Conservation (phyloP, 495 filamentous ascomycete genomes). For the Penicillium pancosmium region DNA sequence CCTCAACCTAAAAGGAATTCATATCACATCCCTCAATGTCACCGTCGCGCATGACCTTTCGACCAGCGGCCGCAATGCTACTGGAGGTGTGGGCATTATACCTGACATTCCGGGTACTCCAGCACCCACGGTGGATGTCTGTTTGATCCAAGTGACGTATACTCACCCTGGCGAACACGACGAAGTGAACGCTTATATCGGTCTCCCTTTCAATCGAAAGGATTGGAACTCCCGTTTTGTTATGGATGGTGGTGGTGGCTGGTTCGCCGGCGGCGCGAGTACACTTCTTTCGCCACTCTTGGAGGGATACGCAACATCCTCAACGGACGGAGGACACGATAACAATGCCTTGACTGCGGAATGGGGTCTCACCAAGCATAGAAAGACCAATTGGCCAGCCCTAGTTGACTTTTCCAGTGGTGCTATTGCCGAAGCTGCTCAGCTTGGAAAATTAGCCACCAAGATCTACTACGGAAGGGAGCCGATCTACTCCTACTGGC, state of each 20-base stretch:
- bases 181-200: constrained; percentile 35
- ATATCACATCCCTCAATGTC: constrained; percentile 11
- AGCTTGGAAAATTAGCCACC: constrained; percentile 21
- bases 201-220: constrained; percentile 35
- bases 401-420: constrained; percentile 47
- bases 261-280: constrained; percentile 31
- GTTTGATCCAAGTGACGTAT: constrained; percentile 46
- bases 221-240: constrained; percentile 47
- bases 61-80: constrained; percentile 18
- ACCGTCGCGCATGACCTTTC: constrained; percentile 9
- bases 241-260: constrained; percentile 51
- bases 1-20: not conserved
- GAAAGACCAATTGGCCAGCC: constrained; percentile 42
- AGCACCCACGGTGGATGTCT: constrained; percentile 25
- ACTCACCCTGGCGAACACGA: constrained; percentile 47
- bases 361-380: constrained; percentile 44
- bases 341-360: constrained; percentile 1
- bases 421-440: constrained; percentile 36
- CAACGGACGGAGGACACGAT: constrained; percentile 37
- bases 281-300: constrained; percentile 24
- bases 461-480: constrained; percentile 16
- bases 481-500: constrained; percentile 44
- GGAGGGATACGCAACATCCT: constrained; percentile 40
- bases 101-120: constrained; percentile 6
- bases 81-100: constrained; percentile 14